A percentile compares a stretch with the other conserved stretches of the same genome.
These are phyloP conservation scores for Fagopyrum homotropicum DNA, from an alignment of 148 eudicot species.

Conservation along the genomic window DNA sequence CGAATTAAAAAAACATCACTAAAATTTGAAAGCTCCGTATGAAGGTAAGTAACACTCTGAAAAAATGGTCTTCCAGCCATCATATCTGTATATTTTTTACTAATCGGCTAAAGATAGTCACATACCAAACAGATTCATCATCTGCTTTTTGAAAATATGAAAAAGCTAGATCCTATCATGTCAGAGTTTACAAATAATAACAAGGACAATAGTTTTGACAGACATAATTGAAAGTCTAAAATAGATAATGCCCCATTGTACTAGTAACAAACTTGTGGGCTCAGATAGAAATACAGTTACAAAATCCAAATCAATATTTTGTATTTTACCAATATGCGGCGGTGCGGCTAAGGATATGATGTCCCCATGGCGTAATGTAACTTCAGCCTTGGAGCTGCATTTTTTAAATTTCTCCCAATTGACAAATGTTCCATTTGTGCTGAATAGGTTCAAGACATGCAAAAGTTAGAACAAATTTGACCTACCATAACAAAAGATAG, in stretches of 20 bases:
- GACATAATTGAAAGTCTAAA: background rate
- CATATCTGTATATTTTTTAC: background rate
- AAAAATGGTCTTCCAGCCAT: background rate
- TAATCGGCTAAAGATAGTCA: background rate
- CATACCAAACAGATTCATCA: background rate
- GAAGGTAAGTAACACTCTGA: background rate
- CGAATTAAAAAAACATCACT: background rate
- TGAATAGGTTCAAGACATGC: constrained; percentile 28
- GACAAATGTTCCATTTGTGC: constrained; percentile 88
- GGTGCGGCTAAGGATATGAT: constrained; percentile 70
- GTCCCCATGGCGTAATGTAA: constrained; percentile 75
- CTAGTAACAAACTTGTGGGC: background rate
- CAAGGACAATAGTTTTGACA: background rate
- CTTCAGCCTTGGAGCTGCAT: constrained; percentile 48
- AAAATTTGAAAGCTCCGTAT: background rate
- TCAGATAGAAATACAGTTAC: background rate
- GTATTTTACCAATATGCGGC: constrained; percentile 67
- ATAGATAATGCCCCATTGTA: background rate
- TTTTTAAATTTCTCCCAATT: constrained; percentile 77
- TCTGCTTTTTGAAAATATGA: background rate
- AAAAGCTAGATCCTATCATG: background rate
- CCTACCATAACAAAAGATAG: background rate
- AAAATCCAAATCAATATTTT: constrained; percentile 4
- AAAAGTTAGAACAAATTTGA: constrained; percentile 4
- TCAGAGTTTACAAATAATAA: background rate